Evolutionary conservation across 2,329 filamentous ascomycete species (phyloP).

Genomic region (Podosphaera aphanis): DNA sequence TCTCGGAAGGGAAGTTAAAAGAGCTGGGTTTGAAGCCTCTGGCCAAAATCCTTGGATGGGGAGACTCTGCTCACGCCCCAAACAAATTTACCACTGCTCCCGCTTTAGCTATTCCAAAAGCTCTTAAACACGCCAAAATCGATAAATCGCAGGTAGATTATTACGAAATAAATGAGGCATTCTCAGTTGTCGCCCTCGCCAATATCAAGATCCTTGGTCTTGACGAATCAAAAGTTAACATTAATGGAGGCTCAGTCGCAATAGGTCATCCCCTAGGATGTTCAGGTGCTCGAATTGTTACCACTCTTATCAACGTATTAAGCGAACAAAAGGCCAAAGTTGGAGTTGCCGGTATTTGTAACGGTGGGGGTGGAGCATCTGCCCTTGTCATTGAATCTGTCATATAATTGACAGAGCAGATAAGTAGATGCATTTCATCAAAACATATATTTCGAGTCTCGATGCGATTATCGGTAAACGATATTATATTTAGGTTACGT

Average conservation of each 20-base stretch:
- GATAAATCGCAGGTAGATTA: conserved; percentile 58
- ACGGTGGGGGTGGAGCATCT: conserved; percentile 86
- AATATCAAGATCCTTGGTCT: conserved; percentile 83
- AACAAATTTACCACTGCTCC: conserved; percentile 92
- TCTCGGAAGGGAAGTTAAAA: conserved; percentile 84
- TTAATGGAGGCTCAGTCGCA: conserved; percentile 85
- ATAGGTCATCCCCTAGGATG: conserved; percentile 87
- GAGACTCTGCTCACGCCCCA: conserved; percentile 72
- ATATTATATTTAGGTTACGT: too few species aligned
- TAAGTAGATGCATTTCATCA: too few species aligned
- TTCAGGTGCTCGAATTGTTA: conserved; percentile 80
- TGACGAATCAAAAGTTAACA: conserved; percentile 68
- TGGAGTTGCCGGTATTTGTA: conserved; percentile 87
- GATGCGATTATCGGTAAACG: too few species aligned
- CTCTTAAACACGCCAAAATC: conserved; percentile 79
- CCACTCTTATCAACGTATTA: conserved; percentile 71
- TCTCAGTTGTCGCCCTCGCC: conserved; percentile 84
- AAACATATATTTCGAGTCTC: too few species aligned
- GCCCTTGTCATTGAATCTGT: conserved; percentile 63
- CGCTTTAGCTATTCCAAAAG: conserved; percentile 86
- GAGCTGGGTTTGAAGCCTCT: conserved; percentile 76
- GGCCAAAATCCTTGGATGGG: conserved; percentile 94
- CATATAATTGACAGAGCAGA: conserved; percentile 8
- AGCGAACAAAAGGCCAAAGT: conserved; percentile 83
- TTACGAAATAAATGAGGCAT: conserved; percentile 99